Evolutionary conservation across 192 early-diverging fungal species (phyloP).

Genomic region (Thoreauomyces humboldtii): DNA sequence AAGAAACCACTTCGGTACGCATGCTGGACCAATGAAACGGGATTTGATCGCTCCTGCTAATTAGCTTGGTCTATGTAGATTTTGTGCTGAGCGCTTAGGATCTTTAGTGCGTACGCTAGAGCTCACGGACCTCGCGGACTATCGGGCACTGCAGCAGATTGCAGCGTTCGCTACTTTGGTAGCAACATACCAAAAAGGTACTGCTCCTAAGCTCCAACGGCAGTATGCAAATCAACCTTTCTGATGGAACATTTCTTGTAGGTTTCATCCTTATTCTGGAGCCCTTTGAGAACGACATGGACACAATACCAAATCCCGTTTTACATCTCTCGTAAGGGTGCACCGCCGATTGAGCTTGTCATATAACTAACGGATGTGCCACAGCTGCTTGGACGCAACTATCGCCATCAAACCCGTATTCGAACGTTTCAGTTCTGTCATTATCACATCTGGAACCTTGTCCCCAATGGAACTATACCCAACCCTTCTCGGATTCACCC

Average conservation of each 20-base stretch:
- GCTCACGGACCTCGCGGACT: slow-evolving; percentile 87
- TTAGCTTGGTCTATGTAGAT: slow-evolving; percentile 52
- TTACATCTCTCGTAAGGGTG: slow-evolving; percentile 75
- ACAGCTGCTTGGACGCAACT: slow-evolving; percentile 90
- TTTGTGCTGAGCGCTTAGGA: slow-evolving; percentile 89
- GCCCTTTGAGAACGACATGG: slow-evolving; percentile 91
- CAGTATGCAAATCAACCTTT: too few species aligned
- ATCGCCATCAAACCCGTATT: slow-evolving; percentile 96
- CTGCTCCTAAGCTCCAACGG: too few species aligned
- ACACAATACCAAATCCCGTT: slow-evolving; percentile 92
- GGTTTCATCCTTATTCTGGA: slow-evolving; percentile 94
- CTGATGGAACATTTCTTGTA: slow-evolving; percentile 20
- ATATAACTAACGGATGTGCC: background rate
- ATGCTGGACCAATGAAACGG: too few species aligned
- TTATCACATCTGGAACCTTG: slow-evolving; percentile 99
- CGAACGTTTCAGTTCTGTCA: slow-evolving; percentile 90
- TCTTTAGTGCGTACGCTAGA: slow-evolving; percentile 91
- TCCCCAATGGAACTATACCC: slow-evolving; percentile 99
- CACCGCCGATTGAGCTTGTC: background rate
- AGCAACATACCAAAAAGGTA: slow-evolving; percentile 90
- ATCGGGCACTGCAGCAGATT: slow-evolving; percentile 75
- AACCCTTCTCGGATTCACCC: slow-evolving; percentile 84
- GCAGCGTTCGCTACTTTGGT: slow-evolving; percentile 94
- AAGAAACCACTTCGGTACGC: slow-evolving; percentile 80
- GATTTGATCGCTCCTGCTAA: background rate